Conservation (phyloP, 192 early-diverging fungal species). For the Coemansia sp. region DNA sequence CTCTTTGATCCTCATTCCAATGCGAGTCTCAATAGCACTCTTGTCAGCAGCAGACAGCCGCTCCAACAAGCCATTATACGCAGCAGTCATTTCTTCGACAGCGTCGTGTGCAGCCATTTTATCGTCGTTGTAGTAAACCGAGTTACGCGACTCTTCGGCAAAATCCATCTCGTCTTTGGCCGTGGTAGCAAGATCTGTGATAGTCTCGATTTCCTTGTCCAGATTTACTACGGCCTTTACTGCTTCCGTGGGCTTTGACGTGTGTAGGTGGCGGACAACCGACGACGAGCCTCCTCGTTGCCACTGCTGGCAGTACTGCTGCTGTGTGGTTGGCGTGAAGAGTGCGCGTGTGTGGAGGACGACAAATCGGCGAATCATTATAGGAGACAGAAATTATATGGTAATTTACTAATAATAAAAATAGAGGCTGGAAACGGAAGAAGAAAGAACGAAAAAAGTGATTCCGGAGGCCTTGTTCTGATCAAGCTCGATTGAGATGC, state of each 20-base stretch:
- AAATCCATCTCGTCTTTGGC: slow-evolving; percentile 58
- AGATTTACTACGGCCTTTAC: slow-evolving; percentile 14
- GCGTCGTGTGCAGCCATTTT: slow-evolving; percentile 49
- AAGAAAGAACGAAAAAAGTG: too few species aligned
- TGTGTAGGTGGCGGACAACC: background rate
- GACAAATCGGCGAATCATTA: slow-evolving; percentile 22
- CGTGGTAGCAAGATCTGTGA: slow-evolving; percentile 46
- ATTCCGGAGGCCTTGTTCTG: too few species aligned
- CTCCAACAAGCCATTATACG: slow-evolving; percentile 30
- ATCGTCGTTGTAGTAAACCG: slow-evolving; percentile 56
- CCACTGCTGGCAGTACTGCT: too few species aligned
- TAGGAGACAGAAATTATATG: background rate
- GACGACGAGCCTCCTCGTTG: background rate
- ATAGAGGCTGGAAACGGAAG: too few species aligned
- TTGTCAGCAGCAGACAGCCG: slow-evolving; percentile 30
- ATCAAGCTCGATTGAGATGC: too few species aligned
- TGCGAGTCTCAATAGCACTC: slow-evolving; percentile 25
- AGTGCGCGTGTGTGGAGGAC: slow-evolving; percentile 25
- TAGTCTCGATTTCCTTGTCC: slow-evolving; percentile 50
- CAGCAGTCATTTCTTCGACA: slow-evolving; percentile 42
- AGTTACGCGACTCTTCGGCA: slow-evolving; percentile 55
- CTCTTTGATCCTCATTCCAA: slow-evolving; percentile 56
- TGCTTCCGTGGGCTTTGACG: too few species aligned
- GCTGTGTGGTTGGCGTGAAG: background rate
- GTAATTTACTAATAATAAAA: too few species aligned